Conservation (phyloP, 495 filamentous ascomycete genomes). For the Chaetomium tenue region DNA sequence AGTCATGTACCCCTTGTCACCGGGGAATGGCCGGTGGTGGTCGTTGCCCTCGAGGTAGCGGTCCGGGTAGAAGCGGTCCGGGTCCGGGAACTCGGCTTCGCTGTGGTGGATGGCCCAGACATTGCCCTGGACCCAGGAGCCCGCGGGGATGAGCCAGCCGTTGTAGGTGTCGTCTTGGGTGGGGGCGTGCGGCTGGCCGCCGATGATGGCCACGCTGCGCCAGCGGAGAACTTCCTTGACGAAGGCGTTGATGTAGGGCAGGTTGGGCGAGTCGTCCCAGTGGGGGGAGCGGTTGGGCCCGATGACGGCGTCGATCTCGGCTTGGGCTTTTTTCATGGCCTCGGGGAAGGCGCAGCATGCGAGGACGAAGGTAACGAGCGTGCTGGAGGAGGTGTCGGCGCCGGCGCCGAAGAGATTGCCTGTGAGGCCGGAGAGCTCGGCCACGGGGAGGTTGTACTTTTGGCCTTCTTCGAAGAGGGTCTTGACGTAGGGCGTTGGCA, state of each 20-base stretch:
- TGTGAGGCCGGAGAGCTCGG: conserved; percentile 58
- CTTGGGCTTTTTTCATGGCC: conserved; percentile 40
- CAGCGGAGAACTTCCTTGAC: conserved; percentile 65
- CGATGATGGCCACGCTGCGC: conserved; percentile 62
- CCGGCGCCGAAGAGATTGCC: conserved; percentile 66
- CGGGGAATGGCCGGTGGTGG: conserved; percentile 54
- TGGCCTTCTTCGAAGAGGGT: conserved; percentile 52
- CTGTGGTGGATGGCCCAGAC: conserved; percentile 66
- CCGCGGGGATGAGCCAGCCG: conserved; percentile 53
- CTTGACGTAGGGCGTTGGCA: conserved; percentile 53
- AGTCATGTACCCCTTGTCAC: conserved; percentile 62
- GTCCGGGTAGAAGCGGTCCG: conserved; percentile 56
- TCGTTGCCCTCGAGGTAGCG: conserved; percentile 48
- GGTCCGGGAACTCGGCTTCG: conserved; percentile 61
- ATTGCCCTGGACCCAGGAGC: conserved; percentile 60
- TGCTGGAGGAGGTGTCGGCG: conserved; percentile 63
- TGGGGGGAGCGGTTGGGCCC: conserved; percentile 53
- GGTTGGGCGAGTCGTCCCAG: conserved; percentile 56
- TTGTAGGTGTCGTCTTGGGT: conserved; percentile 60
- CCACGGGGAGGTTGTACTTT: conserved; percentile 50
- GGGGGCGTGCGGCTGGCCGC: conserved; percentile 61
- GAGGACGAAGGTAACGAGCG: conserved; percentile 61
- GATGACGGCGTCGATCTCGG: conserved; percentile 59
- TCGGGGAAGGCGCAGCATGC: conserved; percentile 58
- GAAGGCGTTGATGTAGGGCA: conserved; percentile 60